Conservation (phyloP, 352 stramenopile species). For the Saprolegnia diclina region DNA sequence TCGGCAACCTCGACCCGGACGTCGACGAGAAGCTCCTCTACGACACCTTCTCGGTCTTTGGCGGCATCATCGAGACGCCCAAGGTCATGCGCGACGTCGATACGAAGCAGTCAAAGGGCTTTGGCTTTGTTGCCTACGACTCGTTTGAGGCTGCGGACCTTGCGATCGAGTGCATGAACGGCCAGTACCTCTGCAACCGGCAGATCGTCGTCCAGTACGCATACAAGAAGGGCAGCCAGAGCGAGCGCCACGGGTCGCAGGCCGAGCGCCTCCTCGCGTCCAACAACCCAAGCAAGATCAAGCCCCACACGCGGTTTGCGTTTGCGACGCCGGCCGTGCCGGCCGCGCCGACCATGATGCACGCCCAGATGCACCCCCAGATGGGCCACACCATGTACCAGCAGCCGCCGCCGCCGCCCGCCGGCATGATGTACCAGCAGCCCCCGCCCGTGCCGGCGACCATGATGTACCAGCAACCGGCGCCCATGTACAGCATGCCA, state of each 20-base stretch:
- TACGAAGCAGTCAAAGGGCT: conserved; percentile 91
- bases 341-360: neutral
- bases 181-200: conserved; percentile 96
- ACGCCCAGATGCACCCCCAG: neutral
- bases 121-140: conserved; percentile 97
- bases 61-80: conserved; percentile 93
- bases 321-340: conserved; percentile 31
- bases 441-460: neutral
- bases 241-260: conserved; percentile 89
- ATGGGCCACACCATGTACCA: neutral
- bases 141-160: conserved; percentile 96
- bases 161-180: conserved; percentile 99
- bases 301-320: conserved; percentile 74
- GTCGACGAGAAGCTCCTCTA: conserved; percentile 99
- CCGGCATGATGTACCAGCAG: neutral
- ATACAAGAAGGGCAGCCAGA: conserved; percentile 96
- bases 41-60: conserved; percentile 99
- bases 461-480: neutral
- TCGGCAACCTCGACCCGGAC: conserved; percentile 94
- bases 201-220: conserved; percentile 98
- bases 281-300: conserved; percentile 73
- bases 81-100: conserved; percentile 94
- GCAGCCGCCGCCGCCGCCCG: neutral
- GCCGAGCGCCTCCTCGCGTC: conserved; percentile 82
- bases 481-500: neutral